Base-by-base conservation (phyloP, 2,329 filamentous ascomycete species). In the Diaporthe citrichinensis region DNA sequence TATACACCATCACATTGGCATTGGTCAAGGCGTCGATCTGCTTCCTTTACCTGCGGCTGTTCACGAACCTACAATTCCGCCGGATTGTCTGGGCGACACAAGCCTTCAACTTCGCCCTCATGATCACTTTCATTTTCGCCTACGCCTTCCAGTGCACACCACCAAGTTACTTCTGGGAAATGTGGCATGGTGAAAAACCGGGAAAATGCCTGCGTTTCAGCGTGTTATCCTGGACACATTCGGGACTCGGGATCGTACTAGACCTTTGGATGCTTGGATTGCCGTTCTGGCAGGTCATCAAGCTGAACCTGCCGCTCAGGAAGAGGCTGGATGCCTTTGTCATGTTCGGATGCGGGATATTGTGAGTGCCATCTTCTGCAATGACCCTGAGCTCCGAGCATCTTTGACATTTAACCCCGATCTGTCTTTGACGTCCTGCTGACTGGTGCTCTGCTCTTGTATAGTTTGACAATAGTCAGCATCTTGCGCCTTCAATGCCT, bases 381-480 rank as follows among this genome's bases (percentile, higher is more conserved):
- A 69, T 14, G 9, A 17, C 23, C 4, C 20, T 14, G 2, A 20
- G 31, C 14, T 6, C 8, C 31, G 15, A 55, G 4, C 12, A 3
- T 14, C 7, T 36, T 31, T 4, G n/a, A 6, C 15, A 53, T 25
- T 41, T 53, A 14, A 39, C 15, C 49, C 34, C 1, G 2, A 4
- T 25, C 4, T 17, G 1, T 25, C 7, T 4, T 14, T 3, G 20
- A 14, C 3, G 0, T 17, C 46, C 15, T 7, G 49, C 65, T 69
- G 65, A 69, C 65, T 41, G n/a, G n/a, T 20, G 5, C 6, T 55
- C 25, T 39, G 23, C 31, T 12, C 46, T 25, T 17, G n/a, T 6
- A 28, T 53, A 81, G 79, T n/a, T 81, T 84, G 68, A 84, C 82
- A 12, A 53, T 84, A 25, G 80, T 84, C 61, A 82, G 80, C 72